Evolutionary conservation across 768 basidiomycete species (phyloP), one percentile per base, ranked within the genome.

Genomic region (Mycena rebaudengoi): DNA sequence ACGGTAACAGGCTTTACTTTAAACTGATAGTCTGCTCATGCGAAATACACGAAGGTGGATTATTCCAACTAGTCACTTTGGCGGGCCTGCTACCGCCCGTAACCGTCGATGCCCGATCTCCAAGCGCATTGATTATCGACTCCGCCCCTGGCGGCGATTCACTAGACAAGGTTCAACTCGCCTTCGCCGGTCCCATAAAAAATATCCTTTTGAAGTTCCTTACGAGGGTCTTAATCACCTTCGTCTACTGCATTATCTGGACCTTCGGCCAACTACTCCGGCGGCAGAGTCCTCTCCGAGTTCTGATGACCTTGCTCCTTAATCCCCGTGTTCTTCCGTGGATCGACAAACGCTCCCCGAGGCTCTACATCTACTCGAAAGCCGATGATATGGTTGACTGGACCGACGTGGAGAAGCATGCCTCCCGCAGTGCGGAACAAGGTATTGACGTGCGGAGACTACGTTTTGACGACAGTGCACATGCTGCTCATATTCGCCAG

Each of bases 291-390:
- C 64, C 69, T 7, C 50, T 80, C 11, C 68, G 70, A 4, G 21
- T 35, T 6, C 74, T 82, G 62, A 72, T 76, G 62, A 41, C 58
- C 8, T 67, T 64, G 10, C 59, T 83, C 7, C 71, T 76, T 43
- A 59, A 65, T 29, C 63, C 72, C 2, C 52, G 67, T 5, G 43
- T 82, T 21, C 69, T 84, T 2, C 83, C 83, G 5, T 83, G 82
- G 82, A 72, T 79, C 23, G 70, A 69, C n/a, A 69, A 70, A 46
- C 57, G 62, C 29, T 80, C 82, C 0, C 80, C 79, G 10, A 71
- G 85, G 49, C 70, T 86, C 13, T 85, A 85, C 57, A 44, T 86
- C 11, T 84, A 80, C 65, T 85, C 85, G 2, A 77, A 73, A 28
- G 69, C 35, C 21, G 85, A 86, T 52, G 72, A 77, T 8, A 60